phyloP scores from a whole-genome alignment of 2,329 filamentous ascomycete species.

The Cladosporium cucumerinum region DNA sequence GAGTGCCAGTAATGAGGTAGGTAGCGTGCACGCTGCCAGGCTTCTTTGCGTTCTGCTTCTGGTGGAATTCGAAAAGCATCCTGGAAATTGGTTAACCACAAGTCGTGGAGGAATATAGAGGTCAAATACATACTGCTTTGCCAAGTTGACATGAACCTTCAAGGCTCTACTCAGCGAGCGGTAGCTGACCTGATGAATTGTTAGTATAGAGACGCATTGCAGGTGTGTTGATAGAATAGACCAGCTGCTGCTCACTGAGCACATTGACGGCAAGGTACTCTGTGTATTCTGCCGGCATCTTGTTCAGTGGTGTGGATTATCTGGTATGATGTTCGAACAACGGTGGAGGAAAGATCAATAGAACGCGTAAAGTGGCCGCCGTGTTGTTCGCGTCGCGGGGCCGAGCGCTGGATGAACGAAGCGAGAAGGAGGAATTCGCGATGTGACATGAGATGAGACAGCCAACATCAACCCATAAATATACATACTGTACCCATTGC shows the following conservation, averaged over 20 bases:
- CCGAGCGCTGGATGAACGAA: conserved; percentile 2
- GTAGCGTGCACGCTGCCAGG: conserved; percentile 79
- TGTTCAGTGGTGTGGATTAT: not conserved
- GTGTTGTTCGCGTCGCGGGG: conserved; percentile 14
- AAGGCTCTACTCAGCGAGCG: conserved; percentile 76
- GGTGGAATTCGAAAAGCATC: conserved; percentile 84
- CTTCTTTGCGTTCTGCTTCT: conserved; percentile 70
- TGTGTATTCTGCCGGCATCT: conserved; percentile 56
- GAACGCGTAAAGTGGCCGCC: conserved; percentile 22
- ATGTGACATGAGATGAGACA: not conserved
- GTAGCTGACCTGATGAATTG: conserved; percentile 71
- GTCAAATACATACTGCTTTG: conserved; percentile 69
- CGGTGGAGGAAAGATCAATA: not conserved
- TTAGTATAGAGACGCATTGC: conserved; percentile 6
- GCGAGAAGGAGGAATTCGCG: not conserved
- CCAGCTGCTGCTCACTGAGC: conserved; percentile 70
- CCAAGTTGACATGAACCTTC: conserved; percentile 78
- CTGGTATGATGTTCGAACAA: not conserved
- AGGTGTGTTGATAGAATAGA: conserved; percentile 41
- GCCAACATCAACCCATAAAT: not conserved
- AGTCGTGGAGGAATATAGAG: not conserved
- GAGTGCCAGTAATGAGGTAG: conserved; percentile 78
- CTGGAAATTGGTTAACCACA: conserved; percentile 41
- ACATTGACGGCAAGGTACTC: conserved; percentile 73
- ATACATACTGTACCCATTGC: conserved; percentile 1